Conservation (phyloP, 805 yeast genomes). For the Wickerhamiella occidentalis region DNA sequence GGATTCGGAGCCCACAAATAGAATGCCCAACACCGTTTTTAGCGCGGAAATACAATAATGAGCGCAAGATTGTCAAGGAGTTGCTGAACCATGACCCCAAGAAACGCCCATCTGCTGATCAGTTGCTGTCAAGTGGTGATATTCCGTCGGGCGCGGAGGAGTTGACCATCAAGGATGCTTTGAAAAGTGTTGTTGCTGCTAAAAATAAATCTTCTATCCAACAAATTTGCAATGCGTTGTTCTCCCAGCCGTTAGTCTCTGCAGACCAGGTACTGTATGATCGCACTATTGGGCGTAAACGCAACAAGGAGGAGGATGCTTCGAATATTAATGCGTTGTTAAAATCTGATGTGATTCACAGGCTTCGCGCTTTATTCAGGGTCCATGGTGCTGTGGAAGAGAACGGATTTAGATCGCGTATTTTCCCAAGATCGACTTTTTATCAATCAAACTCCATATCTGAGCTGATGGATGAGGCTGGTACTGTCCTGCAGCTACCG, state of each 20-base stretch:
- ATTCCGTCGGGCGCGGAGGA: conserved; percentile 86
- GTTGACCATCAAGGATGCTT: conserved; percentile 75
- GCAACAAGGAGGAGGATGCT: neutral
- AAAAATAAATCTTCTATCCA: conserved; percentile 85
- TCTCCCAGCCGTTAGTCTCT: conserved; percentile 70
- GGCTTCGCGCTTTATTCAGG: conserved; percentile 50
- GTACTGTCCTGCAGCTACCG: conserved; percentile 78
- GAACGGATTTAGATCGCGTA: conserved; percentile 40
- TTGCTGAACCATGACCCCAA: conserved; percentile 70
- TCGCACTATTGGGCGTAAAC: conserved; percentile 15
- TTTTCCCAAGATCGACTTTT: conserved; percentile 75
- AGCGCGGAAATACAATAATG: conserved; percentile 38
- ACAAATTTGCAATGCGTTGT: conserved; percentile 77
- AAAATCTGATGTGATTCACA: conserved; percentile 50
- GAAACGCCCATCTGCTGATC: conserved; percentile 67
- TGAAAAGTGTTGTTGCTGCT: conserved; percentile 74
- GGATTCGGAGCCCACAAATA: conserved; percentile 45
- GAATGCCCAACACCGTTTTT: conserved; percentile 64
- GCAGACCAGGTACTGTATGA: conserved; percentile 83
- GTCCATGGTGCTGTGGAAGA: conserved; percentile 83
- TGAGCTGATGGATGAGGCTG: conserved; percentile 73
- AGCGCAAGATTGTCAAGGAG: conserved; percentile 52
- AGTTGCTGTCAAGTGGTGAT: conserved; percentile 64
- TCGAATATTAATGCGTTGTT: conserved; percentile 36
- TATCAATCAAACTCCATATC: conserved; percentile 56